phyloP scores from a whole-genome alignment of 495 filamentous ascomycete genomes.

The Jackrogersella multiformis region DNA sequence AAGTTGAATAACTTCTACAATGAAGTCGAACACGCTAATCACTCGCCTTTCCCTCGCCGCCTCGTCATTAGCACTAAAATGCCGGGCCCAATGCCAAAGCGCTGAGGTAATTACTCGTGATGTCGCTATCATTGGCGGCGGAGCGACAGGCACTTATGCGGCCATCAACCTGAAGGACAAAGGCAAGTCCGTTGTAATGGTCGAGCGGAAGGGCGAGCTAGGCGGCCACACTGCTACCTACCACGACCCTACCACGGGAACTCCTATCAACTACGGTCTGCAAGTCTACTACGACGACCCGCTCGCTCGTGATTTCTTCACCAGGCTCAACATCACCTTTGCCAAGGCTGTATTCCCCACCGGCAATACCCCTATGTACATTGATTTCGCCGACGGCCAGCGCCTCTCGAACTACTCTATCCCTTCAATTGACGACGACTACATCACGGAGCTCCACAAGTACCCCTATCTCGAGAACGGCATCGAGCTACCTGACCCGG shows the following conservation, averaged over 20 bases:
- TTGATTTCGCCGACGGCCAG: slow-evolving; percentile 38
- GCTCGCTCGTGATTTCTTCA: slow-evolving; percentile 48
- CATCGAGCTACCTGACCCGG: slow-evolving; percentile 52
- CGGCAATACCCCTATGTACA: slow-evolving; percentile 17
- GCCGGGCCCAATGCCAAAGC: slow-evolving; percentile 1
- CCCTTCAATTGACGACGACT: slow-evolving; percentile 24
- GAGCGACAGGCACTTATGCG: slow-evolving; percentile 58
- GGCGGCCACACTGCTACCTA: slow-evolving; percentile 59
- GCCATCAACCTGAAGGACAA: slow-evolving; percentile 55
- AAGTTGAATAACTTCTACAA: not conserved
- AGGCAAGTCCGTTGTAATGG: slow-evolving; percentile 53
- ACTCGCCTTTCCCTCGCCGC: slow-evolving; percentile 17
- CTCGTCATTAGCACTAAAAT: slow-evolving; percentile 6
- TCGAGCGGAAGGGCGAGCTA: slow-evolving; percentile 53
- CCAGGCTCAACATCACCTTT: slow-evolving; percentile 49
- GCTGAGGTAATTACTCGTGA: slow-evolving; percentile 45
- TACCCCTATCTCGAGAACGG: slow-evolving; percentile 54
- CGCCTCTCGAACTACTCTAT: slow-evolving; percentile 34
- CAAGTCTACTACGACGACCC: slow-evolving; percentile 50
- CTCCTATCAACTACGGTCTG: slow-evolving; percentile 59
- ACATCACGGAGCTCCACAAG: slow-evolving; percentile 45
- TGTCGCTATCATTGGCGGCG: slow-evolving; percentile 60
- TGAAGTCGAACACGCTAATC: slow-evolving; percentile 3
- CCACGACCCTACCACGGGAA: slow-evolving; percentile 52
- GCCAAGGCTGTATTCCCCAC: slow-evolving; percentile 8